Evolutionary conservation across 129 eudicot genomes (phyloP).

Genomic region (sunflower (Helianthus annuus)): HanXRQr2.0-SUNRISE NC_035446.2:162011175-162011674

Average conservation of each 20-base stretch:
- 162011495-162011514: slow-evolving; percentile 34
- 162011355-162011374: slow-evolving; percentile 11
- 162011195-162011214: background rate
- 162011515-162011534: slow-evolving; percentile 10
- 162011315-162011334: slow-evolving; percentile 6
- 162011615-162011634: slow-evolving; percentile 25
- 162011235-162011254: slow-evolving; percentile 8
- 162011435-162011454: slow-evolving; percentile 6
- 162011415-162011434: background rate
- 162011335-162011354: background rate
- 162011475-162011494: slow-evolving; percentile 31
- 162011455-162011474: slow-evolving; percentile 20
- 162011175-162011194: slow-evolving; percentile 11
- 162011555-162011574: slow-evolving; percentile 51
- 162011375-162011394: background rate
- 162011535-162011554: slow-evolving; percentile 36
- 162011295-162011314: slow-evolving; percentile 10
- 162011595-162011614: slow-evolving; percentile 25
- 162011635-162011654: slow-evolving; percentile 29
- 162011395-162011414: slow-evolving; percentile 9
- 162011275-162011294: slow-evolving; percentile 4
- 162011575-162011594: slow-evolving; percentile 35
- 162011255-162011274: background rate
- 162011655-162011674: slow-evolving; percentile 28
- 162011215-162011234: slow-evolving; percentile 13